Base-by-base conservation (phyloP, 2,329 filamentous ascomycete genomes). In the Sporothrix brasiliensis region DNA sequence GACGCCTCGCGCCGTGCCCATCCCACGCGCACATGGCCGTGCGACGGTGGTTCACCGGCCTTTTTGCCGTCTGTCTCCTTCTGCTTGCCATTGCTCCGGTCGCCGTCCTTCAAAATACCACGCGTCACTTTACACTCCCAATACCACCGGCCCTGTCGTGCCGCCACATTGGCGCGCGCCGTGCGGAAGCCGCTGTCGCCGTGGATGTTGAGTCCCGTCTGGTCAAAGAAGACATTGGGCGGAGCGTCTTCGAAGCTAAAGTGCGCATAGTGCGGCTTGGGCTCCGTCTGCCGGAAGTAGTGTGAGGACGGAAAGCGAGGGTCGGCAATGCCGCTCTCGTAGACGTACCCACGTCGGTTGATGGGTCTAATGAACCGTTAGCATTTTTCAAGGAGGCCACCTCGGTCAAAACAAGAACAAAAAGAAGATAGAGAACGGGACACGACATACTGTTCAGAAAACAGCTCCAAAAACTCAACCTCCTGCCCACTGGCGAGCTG, bases 211-310 rank as follows among this genome's bases (percentile, higher is more conserved):
- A 86, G 87, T 9, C 90, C 93, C 50, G 88, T 86, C 73, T 88
- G 87, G 76, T 93, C 91, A 77, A 97, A 93, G 77, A 91, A 91
- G 78, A 97, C 92, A 78, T 92, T 91, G 11, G 90, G 89, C 47
- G 94, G 92, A 47, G 92, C 91, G 80, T 99, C 95, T 78, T 98
- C 94, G 77, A 95, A 97, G 81, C 91, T 96, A 79, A 99, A 90
- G 70, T 93, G 90, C 4, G 95, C 87, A 44, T 90, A 88, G 76
- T 92, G 94, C 0, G 96, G 95, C 71, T 89, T 89, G 6, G 92
- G 88, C 77, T 98, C 95, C 56, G 93, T 95, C 75, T 93, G 90
- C 72, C 94, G 91, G 80, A 97, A 97, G 83, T 92, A 95, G 76
- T 96, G 88, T 73, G 89, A 93, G 73, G 93, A 92, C 7, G 92